These are phyloP conservation scores for Thermoascus crustaceus DNA, from an alignment of 2,329 filamentous ascomycete species.

Conservation along the genomic window DNA sequence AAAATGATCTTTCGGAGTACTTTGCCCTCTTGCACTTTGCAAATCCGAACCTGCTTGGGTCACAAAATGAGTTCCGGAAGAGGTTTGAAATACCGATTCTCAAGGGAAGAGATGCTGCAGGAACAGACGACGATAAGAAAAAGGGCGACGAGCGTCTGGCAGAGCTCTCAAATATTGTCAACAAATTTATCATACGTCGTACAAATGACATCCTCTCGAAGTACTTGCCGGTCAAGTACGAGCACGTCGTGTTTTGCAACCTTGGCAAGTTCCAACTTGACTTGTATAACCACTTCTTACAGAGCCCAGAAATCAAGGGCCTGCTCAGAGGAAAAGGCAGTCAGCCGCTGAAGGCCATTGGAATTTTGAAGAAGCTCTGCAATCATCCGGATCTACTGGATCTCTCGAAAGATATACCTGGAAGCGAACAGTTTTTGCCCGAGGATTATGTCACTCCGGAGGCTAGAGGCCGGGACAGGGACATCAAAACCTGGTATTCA, in stretches of 20 bases:
- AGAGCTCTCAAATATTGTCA: constrained; percentile 77
- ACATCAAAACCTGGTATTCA: constrained; percentile 91
- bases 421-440: constrained; percentile 72
- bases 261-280: constrained; percentile 86
- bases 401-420: constrained; percentile 73
- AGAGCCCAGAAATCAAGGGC: constrained; percentile 87
- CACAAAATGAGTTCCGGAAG: constrained; percentile 84
- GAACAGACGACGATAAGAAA: constrained; percentile 70
- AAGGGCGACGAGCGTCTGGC: constrained; percentile 74
- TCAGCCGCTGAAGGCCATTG: constrained; percentile 92
- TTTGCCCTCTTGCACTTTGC: constrained; percentile 94
- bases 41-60: constrained; percentile 85
- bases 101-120: constrained; percentile 81
- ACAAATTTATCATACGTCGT: constrained; percentile 96
- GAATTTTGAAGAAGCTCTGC: constrained; percentile 94
- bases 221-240: constrained; percentile 95
- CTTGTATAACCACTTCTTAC: constrained; percentile 95
- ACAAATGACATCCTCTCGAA: constrained; percentile 98
- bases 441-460: constrained; percentile 86
- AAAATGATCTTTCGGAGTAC: constrained; percentile 97
- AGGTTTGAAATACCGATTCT: constrained; percentile 89
- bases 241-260: constrained; percentile 97
- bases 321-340: constrained; percentile 88
- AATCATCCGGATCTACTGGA: constrained; percentile 94
- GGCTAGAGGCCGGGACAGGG: constrained; percentile 75